These are phyloP conservation scores for Cystobasidium ongulense DNA, from an alignment of 768 basidiomycete genomes.

Conservation along the genomic window DNA sequence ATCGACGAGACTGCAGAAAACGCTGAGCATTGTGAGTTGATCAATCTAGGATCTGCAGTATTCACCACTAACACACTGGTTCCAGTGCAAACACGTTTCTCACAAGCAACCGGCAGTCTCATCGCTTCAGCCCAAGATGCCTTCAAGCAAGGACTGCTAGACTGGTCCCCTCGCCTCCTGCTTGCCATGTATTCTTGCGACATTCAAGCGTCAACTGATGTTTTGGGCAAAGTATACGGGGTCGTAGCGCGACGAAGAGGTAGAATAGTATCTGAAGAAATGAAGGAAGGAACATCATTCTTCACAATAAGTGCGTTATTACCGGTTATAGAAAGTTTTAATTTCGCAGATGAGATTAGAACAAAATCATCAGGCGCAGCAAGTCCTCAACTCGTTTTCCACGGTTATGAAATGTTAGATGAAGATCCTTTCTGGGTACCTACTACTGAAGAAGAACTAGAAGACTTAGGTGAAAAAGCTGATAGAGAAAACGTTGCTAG, in stretches of 20 bases:
- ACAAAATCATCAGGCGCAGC: constrained; percentile 94
- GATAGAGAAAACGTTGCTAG: constrained; percentile 90
- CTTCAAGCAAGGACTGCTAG: constrained; percentile 77
- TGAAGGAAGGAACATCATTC: constrained; percentile 95
- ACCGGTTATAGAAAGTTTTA: constrained; percentile 94
- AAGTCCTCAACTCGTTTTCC: constrained; percentile 92
- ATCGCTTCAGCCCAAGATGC: constrained; percentile 83
- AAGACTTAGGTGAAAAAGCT: constrained; percentile 87
- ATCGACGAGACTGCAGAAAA: constrained; percentile 57
- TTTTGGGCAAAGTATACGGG: constrained; percentile 92
- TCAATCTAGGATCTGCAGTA: too few species aligned
- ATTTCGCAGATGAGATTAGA: constrained; percentile 93
- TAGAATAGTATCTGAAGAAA: constrained; percentile 88
- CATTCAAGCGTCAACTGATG: constrained; percentile 95
- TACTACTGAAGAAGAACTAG: constrained; percentile 37
- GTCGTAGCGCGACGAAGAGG: constrained; percentile 88
- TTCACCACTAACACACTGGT: too few species aligned
- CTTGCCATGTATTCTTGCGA: constrained; percentile 98
- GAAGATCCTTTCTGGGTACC: constrained; percentile 47
- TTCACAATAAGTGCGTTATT: constrained; percentile 83
- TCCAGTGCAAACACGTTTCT: constrained; percentile 25
- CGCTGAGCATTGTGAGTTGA: constrained; percentile 59
- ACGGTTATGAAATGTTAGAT: constrained; percentile 88
- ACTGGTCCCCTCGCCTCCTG: constrained; percentile 96
- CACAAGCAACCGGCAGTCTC: constrained; percentile 80